A percentile compares a stretch with the other conserved stretches of the same genome.
These are phyloP conservation scores for Vitis riparia DNA, from an alignment of 164 flowering plant species.

Conservation along the genomic window DNA sequence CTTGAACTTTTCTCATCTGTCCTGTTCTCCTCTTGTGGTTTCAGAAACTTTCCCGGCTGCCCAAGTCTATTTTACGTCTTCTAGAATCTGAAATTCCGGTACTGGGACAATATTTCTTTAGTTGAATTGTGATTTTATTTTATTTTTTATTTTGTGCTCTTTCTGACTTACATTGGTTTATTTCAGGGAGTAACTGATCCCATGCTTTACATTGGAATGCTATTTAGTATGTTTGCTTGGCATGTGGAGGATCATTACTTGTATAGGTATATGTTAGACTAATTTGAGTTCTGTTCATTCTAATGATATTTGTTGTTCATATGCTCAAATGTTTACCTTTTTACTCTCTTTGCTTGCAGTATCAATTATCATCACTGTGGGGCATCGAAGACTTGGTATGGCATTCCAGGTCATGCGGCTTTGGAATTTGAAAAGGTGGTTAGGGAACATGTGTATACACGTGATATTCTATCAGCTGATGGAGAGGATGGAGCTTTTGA, in stretches of 20 bases:
- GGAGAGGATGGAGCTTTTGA: conserved; percentile 96
- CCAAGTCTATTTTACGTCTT: conserved; percentile 80
- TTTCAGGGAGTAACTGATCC: conserved; percentile 98
- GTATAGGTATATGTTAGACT: conserved; percentile 63
- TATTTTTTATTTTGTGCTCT: neutral
- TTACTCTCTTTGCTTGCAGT: conserved; percentile 39
- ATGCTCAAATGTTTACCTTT: neutral
- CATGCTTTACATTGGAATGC: conserved; percentile 99
- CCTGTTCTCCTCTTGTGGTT: conserved; percentile 18
- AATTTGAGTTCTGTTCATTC: neutral
- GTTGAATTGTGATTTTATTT: neutral
- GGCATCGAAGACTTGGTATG: conserved; percentile 99
- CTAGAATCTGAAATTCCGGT: conserved; percentile 84
- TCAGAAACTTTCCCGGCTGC: conserved; percentile 77
- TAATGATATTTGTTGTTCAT: neutral
- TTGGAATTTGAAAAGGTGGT: conserved; percentile 86
- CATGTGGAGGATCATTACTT: conserved; percentile 99
- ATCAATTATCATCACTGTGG: conserved; percentile 97
- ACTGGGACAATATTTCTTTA: conserved; percentile 11
- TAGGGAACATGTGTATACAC: conserved; percentile 71
- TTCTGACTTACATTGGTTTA: conserved; percentile 9
- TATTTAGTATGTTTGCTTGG: conserved; percentile 99
- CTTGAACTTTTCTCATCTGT: neutral
- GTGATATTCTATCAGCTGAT: conserved; percentile 65
- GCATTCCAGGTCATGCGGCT: conserved; percentile 93